These are phyloP conservation scores for Sugiyamaella marilandica DNA, from an alignment of 805 yeast genomes.

Conservation along the genomic window DNA sequence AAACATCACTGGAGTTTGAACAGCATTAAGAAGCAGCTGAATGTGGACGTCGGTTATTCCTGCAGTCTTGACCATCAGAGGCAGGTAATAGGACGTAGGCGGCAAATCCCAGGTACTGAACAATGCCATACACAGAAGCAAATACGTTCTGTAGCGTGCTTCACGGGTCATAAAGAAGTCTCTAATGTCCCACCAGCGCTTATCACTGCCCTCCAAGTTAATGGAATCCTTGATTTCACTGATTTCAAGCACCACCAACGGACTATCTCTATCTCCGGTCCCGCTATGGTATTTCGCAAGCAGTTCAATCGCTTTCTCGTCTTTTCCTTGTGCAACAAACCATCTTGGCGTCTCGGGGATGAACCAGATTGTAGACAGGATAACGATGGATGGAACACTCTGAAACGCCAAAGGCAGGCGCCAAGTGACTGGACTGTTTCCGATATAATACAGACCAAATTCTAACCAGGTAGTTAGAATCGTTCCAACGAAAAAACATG, in stretches of 20 bases:
- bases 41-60: constrained; percentile 12
- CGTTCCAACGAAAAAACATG: constrained; percentile 13
- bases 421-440: constrained; percentile 12
- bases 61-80: constrained; percentile 15
- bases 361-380: constrained; percentile 3
- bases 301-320: constrained; percentile 11
- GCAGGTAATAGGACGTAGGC: constrained; percentile 13
- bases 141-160: constrained; percentile 9
- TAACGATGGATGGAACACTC: constrained; percentile 9
- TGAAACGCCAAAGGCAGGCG: constrained; percentile 18
- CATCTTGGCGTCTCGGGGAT: constrained; percentile 20
- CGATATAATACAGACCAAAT: constrained; percentile 10
- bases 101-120: constrained; percentile 8
- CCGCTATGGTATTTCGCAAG: constrained; percentile 10
- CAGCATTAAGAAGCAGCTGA: constrained; percentile 12
- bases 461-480: constrained; percentile 14
- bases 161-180: constrained; percentile 11
- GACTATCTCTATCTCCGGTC: constrained; percentile 6
- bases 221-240: constrained; percentile 4
- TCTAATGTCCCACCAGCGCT: constrained; percentile 15
- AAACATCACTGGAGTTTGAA: constrained; percentile 12
- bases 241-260: constrained; percentile 9
- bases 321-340: constrained; percentile 10
- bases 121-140: constrained; percentile 2
- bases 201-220: constrained; percentile 6